phyloP scores from a whole-genome alignment of 225 moss, liverwort and hornwort genomes.

The Bryoerythrophyllum caledonicum region DNA sequence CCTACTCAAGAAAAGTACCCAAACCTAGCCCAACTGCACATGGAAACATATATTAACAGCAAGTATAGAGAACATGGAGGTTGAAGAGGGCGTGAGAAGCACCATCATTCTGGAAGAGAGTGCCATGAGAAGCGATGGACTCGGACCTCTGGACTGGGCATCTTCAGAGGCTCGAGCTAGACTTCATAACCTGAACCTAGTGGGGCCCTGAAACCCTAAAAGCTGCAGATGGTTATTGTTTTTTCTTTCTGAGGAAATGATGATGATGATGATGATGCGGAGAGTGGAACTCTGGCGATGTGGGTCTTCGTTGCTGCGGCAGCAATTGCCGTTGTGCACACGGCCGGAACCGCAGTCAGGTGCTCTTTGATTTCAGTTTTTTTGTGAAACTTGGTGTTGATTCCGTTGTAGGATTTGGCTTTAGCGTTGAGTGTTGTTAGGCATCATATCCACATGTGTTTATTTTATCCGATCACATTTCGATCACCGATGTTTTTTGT shows the following conservation, averaged over 20 bases:
- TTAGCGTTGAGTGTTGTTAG: too few species aligned
- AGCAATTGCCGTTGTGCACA: constrained; percentile 13
- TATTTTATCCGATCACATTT: too few species aligned
- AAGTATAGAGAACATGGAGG: too few species aligned
- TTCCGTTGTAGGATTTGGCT: not conserved
- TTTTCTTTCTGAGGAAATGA: not conserved
- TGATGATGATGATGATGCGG: not conserved
- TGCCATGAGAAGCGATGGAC: not conserved
- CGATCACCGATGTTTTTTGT: too few species aligned
- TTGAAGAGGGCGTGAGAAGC: constrained; percentile 14
- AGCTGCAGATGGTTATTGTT: not conserved
- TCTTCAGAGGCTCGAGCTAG: not conserved
- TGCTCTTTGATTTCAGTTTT: not conserved
- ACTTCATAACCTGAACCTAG: not conserved
- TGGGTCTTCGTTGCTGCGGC: not conserved
- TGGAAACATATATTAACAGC: too few species aligned
- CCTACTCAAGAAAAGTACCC: too few species aligned
- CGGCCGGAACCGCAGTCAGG: constrained; percentile 15
- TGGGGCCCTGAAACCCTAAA: not conserved
- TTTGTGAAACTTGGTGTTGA: too few species aligned
- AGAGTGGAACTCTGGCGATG: constrained; percentile 22
- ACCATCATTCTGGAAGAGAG: constrained; percentile 27
- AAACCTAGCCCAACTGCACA: too few species aligned
- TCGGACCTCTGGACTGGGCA: not conserved
- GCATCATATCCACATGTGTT: too few species aligned